Percentiles rank a stretch among this genome's conserved stretches.
Evolutionary conservation across 179 eudicot genomes (phyloP).

Genomic region (Actinidia chinensis): DNA sequence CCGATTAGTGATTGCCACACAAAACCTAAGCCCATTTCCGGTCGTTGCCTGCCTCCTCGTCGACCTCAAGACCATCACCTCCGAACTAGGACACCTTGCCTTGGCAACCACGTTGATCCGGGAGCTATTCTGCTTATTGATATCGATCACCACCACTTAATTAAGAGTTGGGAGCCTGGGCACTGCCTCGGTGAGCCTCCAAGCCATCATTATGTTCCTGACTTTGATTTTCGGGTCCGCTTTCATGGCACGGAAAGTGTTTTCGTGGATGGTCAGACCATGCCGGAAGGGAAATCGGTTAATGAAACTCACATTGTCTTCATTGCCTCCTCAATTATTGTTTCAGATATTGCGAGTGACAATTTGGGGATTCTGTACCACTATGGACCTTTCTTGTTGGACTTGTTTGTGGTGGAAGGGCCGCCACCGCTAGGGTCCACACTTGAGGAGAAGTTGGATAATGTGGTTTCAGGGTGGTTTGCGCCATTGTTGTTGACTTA

Average conservation of each 20-base stretch:
- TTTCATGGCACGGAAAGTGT: background rate
- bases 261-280: background rate
- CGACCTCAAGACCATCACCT: constrained; percentile 39
- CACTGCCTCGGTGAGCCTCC: background rate
- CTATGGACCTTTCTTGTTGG: constrained; percentile 1
- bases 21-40: constrained; percentile 25
- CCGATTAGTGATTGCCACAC: background rate
- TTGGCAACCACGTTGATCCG: constrained; percentile 27
- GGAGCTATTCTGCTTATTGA: constrained; percentile 13
- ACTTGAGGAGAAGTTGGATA: background rate
- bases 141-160: background rate
- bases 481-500: constrained; percentile 21
- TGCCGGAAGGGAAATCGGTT: constrained; percentile 11
- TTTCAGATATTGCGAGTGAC: background rate
- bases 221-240: too few species aligned
- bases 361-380: constrained; percentile 9
- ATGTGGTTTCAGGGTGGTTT: background rate
- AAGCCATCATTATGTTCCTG: background rate
- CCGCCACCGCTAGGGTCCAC: constrained; percentile 7
- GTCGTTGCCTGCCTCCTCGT: constrained; percentile 30
- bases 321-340: background rate
- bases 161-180: background rate
- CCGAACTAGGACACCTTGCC: constrained; percentile 41
- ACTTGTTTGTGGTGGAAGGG: background rate
- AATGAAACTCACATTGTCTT: background rate